Base-by-base conservation (phyloP, 2,329 filamentous ascomycete species). In the Pseudogymnoascus sp. region DNA sequence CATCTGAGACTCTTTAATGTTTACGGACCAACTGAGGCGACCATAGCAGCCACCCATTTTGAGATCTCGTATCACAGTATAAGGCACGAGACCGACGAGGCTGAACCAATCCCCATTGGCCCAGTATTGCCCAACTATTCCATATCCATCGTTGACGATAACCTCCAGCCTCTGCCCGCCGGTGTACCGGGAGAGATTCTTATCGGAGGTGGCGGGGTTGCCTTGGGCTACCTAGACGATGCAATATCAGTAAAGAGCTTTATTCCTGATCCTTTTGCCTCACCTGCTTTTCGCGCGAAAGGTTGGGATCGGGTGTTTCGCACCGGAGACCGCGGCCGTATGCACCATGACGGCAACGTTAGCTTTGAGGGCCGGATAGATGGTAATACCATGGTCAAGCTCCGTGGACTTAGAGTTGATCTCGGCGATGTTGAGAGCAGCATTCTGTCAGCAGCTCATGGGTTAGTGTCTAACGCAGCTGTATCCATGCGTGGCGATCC, bases 171-270 rank as follows among this genome's bases (percentile, higher is more conserved):
- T 0, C 64, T 77, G 3, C 76, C 78, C 0, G 41, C 70, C 3
- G 77, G 77, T 0, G 64, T 75, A 1, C 65, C 72, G 0, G 79
- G 78, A 1, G 76, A 80, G 63, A 69, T 80, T 4, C 70, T 38
- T 23, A 70, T 80, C 21, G 74, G 67, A 11, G 76, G 76, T 1
- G 63, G 67, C 2, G 73, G 72, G 4, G 69, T 76, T 2, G 68
- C 68, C 1, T 21, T 60, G 6, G 73, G 74, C 2, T 77, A 77
- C 55, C 39, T 74, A 3, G 12, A 69, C 7, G 55, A 64, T 0
- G 68, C 68, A 2, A 49, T 67, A 2, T 66, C 60, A 2, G 21
- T 6, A 7, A 29, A 43, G 41, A 61, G 11, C 11, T 49, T 49
- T 16, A 12, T 49, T 12, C 11, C 11, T 3, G 43, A 49, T 49